A percentile compares a stretch with the other conserved stretches of the same genome.
Conservation (phyloP, 371 early-diverging fungal species). For the Mucor saturninus region DNA sequence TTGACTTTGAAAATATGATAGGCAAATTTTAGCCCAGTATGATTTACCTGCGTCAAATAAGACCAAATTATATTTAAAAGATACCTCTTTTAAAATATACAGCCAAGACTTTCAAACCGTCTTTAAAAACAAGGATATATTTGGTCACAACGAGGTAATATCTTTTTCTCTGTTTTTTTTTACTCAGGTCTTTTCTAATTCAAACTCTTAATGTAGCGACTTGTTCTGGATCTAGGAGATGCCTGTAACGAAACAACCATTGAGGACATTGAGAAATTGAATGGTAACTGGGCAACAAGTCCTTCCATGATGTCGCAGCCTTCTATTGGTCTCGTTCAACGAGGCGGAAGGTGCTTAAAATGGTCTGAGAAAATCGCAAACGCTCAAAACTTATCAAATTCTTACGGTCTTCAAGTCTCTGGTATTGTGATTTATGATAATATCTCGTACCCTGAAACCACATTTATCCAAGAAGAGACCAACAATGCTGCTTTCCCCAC, state of each 20-base stretch:
- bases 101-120: slow-evolving; percentile 50
- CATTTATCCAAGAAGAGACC: slow-evolving; percentile 15
- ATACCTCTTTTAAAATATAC: slow-evolving; percentile 36
- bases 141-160: slow-evolving; percentile 36
- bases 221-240: slow-evolving; percentile 32
- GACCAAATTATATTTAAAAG: slow-evolving; percentile 22
- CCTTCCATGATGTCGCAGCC: slow-evolving; percentile 36
- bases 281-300: slow-evolving; percentile 20
- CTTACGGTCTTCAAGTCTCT: slow-evolving; percentile 26
- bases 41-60: slow-evolving; percentile 19
- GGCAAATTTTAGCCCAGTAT: slow-evolving; percentile 28
- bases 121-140: slow-evolving; percentile 31
- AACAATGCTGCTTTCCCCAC: slow-evolving; percentile 27
- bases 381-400: slow-evolving; percentile 22
- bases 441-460: slow-evolving; percentile 16
- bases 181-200: not conserved
- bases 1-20: slow-evolving; percentile 3
- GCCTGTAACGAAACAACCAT: slow-evolving; percentile 24
- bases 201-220: slow-evolving; percentile 11
- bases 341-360: slow-evolving; percentile 31
- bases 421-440: slow-evolving; percentile 44
- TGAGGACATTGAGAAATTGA: slow-evolving; percentile 13
- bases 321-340: slow-evolving; percentile 39
- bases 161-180: no score
- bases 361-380: slow-evolving; percentile 45